These are phyloP conservation scores for Globisporangium takayamanum DNA, from an alignment of 352 stramenopile species.

Conservation along the genomic window DNA sequence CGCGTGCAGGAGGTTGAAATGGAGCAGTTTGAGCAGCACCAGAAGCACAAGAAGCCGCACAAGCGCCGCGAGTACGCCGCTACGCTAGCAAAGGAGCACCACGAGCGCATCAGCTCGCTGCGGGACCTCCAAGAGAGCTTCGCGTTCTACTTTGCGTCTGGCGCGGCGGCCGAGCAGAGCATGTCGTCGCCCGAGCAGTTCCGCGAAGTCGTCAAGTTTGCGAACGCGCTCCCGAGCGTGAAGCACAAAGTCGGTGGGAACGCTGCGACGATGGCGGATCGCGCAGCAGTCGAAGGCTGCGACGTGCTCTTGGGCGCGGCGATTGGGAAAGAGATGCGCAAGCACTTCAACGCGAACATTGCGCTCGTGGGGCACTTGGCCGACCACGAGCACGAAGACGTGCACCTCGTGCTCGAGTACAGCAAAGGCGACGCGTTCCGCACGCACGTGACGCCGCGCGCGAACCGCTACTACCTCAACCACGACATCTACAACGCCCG, in stretches of 20 bases:
- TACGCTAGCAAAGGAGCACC: constrained; percentile 39
- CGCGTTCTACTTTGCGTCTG: constrained; percentile 76
- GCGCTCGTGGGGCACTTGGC: constrained; percentile 61
- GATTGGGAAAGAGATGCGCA: constrained; percentile 72
- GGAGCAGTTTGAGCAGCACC: constrained; percentile 29
- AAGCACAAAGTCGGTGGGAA: constrained; percentile 70
- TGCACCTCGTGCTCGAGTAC: constrained; percentile 81
- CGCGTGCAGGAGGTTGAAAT: constrained; percentile 40
- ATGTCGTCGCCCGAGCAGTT: constrained; percentile 78
- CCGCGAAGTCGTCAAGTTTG: constrained; percentile 57
- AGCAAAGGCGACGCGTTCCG: constrained; percentile 54
- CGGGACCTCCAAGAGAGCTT: constrained; percentile 72
- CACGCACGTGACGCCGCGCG: constrained; percentile 52
- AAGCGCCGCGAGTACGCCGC: constrained; percentile 14
- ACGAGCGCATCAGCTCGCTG: constrained; percentile 66
- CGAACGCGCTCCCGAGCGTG: constrained; percentile 49
- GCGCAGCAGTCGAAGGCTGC: constrained; percentile 60
- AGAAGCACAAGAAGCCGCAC: constrained; percentile 27
- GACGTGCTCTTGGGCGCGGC: constrained; percentile 65
- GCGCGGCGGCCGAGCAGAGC: constrained; percentile 74
- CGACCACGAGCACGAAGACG: constrained; percentile 57
- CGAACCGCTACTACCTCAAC: constrained; percentile 83
- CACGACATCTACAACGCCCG: constrained; percentile 82
- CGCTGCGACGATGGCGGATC: constrained; percentile 72
- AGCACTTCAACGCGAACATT: constrained; percentile 55